Base-by-base conservation (phyloP, 495 filamentous ascomycete species). In the Cairneyella variabilis region DNA sequence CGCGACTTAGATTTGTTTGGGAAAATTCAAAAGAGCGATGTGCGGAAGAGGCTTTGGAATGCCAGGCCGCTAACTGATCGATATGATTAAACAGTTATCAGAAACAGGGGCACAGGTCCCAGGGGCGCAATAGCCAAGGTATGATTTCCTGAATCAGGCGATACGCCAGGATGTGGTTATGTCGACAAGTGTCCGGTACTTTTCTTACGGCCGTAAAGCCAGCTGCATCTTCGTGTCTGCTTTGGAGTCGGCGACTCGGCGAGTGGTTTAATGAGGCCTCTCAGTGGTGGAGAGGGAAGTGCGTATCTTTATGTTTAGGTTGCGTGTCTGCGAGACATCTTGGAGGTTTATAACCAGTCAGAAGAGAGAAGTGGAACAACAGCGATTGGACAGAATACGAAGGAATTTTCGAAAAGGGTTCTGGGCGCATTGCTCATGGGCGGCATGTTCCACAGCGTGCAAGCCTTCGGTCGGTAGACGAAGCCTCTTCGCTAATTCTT, bases 151-250 rank as follows among this genome's bases (percentile, higher is more conserved):
- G 6, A 14, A 32, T 32, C 6, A 14, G 6, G 28, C 28, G 28
- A 14, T 6, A 14, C 6, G 6, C 28, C 28, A 7, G 28, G 6
- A 7, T 14, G 14, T 32, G 28, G 40, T 43, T 20, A 43, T 16
- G 40, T 2, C 48, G 48, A 38, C 38, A n/a, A 51, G 20, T n/a
- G 21, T 8, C 48, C 48, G 34, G 38, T 17, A 46, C 3, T 3
- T 50, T 16, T 25, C 41, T 37, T 54, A 36, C 51, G 51, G 41
- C 51, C 51, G 51, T 54, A 46, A 38, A 3, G 25, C 1, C 41
- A 47, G 51, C 51, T 32, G 28, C 28, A 32, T 14, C 28, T 32
- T 32, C 14, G 28, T 32, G 14, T 6, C 28, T 7, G 28, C 28
- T 6, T 6, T 7, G 14, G 28, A 32, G 7, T 9, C 37, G 17